These are phyloP conservation scores for Rhazya stricta DNA, from an alignment of 257 asterid genomes.

Conservation along the genomic window DNA sequence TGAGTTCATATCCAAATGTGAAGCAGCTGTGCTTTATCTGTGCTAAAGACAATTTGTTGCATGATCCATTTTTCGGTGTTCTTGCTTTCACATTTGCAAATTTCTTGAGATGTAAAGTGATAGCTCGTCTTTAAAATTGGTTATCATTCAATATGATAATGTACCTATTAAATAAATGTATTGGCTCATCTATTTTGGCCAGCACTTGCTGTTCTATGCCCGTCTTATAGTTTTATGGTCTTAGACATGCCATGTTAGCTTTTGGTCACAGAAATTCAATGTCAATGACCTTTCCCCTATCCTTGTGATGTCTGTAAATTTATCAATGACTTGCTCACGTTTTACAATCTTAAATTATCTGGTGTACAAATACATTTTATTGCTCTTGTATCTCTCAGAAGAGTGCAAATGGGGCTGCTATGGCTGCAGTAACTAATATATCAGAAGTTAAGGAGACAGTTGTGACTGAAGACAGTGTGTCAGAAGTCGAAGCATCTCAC, in stretches of 20 bases:
- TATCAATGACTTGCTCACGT: neutral
- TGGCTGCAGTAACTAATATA: conserved; percentile 33
- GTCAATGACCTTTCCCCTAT: neutral
- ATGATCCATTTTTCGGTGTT: neutral
- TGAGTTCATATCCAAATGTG: neutral
- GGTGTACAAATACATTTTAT: neutral
- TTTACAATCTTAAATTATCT: neutral
- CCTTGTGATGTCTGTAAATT: neutral
- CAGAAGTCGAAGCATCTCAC: conserved; percentile 32
- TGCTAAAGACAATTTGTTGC: neutral
- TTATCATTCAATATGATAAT: neutral
- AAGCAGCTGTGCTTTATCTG: neutral
- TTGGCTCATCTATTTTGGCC: neutral
- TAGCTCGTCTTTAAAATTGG: neutral
- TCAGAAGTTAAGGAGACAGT: conserved; percentile 39
- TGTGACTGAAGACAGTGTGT: conserved; percentile 26
- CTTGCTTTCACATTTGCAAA: neutral
- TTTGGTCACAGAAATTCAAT: neutral
- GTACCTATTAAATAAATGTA: neutral
- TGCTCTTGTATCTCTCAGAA: conserved; percentile 16
- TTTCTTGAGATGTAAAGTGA: neutral
- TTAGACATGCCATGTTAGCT: neutral
- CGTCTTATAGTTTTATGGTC: neutral
- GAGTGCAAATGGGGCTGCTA: conserved; percentile 56
- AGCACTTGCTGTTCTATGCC: neutral